A percentile compares a stretch with the other conserved stretches of the same genome.
Evolutionary conservation across 2,329 filamentous ascomycete species (phyloP).

Genomic region (Ophiostoma novo-ulmi): DNA sequence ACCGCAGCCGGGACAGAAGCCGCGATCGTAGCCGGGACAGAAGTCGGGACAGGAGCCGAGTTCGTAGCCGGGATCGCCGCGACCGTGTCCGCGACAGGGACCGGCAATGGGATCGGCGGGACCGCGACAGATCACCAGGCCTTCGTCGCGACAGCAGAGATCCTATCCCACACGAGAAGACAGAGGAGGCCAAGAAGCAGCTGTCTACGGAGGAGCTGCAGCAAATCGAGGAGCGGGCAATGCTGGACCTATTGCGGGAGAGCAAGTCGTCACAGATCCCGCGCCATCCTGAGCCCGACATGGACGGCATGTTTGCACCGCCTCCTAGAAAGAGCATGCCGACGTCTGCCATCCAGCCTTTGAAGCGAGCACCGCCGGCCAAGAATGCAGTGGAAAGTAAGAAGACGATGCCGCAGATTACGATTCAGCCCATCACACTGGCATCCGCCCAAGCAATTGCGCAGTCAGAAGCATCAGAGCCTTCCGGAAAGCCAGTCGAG

Average conservation of each 20-base stretch:
- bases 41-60: constrained; percentile 7
- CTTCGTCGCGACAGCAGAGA: constrained; percentile 38
- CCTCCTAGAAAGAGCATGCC: constrained; percentile 50
- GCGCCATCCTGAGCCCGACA: constrained; percentile 51
- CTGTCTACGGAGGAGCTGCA: constrained; percentile 56
- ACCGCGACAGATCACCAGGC: constrained; percentile 46
- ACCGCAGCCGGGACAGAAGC: constrained; percentile 28
- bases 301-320: constrained; percentile 52
- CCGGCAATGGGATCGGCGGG: constrained; percentile 34
- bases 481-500: not conserved
- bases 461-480: not conserved
- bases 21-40: not conserved
- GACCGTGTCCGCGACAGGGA: constrained; percentile 33
- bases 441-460: not conserved
- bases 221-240: constrained; percentile 52
- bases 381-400: constrained; percentile 43
- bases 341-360: constrained; percentile 55
- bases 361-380: constrained; percentile 39
- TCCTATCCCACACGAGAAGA: constrained; percentile 48
- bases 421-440: constrained; percentile 6
- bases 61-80: constrained; percentile 27
- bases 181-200: constrained; percentile 47
- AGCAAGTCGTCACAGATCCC: constrained; percentile 45
- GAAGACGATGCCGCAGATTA: constrained; percentile 15
- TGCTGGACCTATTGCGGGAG: constrained; percentile 55